Percentiles rank a stretch among this genome's conserved stretches.
Evolutionary conservation across 306 rosid genomes (phyloP).

Genomic region (Fragaria iinumae): DNA sequence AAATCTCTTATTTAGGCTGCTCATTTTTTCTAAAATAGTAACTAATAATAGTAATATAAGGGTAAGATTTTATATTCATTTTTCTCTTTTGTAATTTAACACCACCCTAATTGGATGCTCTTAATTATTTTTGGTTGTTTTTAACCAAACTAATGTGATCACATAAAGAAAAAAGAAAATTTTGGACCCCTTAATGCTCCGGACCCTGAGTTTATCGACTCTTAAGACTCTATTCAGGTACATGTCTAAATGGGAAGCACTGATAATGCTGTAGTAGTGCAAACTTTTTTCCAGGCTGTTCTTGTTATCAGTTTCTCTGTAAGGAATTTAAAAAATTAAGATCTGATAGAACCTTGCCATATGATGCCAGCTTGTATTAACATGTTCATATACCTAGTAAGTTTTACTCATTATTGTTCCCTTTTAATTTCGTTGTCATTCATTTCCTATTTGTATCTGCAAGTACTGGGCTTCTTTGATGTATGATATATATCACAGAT

Average conservation of each 20-base stretch:
- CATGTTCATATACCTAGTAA: not conserved
- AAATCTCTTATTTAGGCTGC: no score
- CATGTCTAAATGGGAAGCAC: not conserved
- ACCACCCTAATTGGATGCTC: no score
- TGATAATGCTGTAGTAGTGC: not conserved
- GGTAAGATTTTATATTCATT: no score
- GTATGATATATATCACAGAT: not conserved
- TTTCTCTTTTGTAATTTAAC: no score
- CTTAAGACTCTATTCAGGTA: no score
- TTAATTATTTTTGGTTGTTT: no score
- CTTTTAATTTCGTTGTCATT: not conserved
- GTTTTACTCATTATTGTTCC: not conserved
- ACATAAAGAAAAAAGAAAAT: no score
- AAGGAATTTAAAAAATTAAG: not conserved
- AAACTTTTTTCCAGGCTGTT: not conserved
- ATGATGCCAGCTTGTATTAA: conserved; percentile 1
- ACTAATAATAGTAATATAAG: no score
- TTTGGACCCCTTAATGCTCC: no score
- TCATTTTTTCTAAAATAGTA: no score
- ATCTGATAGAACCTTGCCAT: not conserved
- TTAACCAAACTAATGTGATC: no score
- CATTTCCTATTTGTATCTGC: not conserved
- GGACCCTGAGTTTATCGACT: no score
- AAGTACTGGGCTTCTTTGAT: not conserved
- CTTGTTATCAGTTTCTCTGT: not conserved